These are phyloP conservation scores for Alternaria panax DNA, from an alignment of 2,329 filamentous ascomycete species.

Conservation along the genomic window DNA sequence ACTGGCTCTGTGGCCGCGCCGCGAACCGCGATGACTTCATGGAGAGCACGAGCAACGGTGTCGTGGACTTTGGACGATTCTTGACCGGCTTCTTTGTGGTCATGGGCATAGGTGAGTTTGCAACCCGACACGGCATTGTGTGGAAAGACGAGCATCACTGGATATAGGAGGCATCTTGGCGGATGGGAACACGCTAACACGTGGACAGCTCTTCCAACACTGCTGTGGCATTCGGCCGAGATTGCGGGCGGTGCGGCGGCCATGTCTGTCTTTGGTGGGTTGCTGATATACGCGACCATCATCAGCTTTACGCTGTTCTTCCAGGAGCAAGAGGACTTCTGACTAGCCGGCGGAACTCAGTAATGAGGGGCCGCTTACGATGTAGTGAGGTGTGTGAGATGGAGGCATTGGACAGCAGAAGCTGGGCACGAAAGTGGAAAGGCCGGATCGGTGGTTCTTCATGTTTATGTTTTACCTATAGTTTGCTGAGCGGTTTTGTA, in stretches of 20 bases:
- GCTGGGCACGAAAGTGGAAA: background rate
- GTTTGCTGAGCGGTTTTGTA: conserved; percentile 40
- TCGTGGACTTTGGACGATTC: conserved; percentile 94
- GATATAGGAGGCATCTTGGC: background rate
- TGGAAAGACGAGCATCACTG: background rate
- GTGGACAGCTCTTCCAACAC: conserved; percentile 76
- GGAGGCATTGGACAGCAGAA: background rate
- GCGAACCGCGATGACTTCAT: conserved; percentile 96
- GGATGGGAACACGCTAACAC: conserved; percentile 26
- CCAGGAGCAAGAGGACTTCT: conserved; percentile 97
- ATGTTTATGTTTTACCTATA: conserved; percentile 20
- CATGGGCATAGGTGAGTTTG: conserved; percentile 95
- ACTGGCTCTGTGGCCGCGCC: conserved; percentile 92
- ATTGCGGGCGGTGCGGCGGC: conserved; percentile 87
- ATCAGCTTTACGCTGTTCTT: conserved; percentile 99
- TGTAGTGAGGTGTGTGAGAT: background rate
- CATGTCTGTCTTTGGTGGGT: conserved; percentile 91
- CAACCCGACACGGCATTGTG: background rate
- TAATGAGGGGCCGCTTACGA: conserved; percentile 18
- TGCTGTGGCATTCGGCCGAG: conserved; percentile 85
- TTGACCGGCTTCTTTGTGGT: conserved; percentile 94
- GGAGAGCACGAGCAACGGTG: conserved; percentile 78
- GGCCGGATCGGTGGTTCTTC: conserved; percentile 1
- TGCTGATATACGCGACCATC: conserved; percentile 97
- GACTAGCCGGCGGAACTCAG: conserved; percentile 44